Base-by-base conservation (phyloP, 2,329 filamentous ascomycete species). In the Calonectria hongkongensis region DNA sequence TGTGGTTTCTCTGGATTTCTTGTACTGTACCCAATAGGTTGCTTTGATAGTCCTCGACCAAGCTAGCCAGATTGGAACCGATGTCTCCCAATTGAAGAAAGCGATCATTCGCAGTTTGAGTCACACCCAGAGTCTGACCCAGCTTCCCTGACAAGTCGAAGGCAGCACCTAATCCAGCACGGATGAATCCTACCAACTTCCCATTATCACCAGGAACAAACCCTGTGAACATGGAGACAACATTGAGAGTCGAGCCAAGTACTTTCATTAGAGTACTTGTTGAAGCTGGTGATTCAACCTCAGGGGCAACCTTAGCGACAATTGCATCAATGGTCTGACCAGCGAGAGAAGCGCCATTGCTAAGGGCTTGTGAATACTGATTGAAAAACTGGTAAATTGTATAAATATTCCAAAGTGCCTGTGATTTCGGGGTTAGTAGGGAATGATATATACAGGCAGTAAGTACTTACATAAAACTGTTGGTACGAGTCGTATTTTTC, bases 321-420 rank as follows among this genome's bases (percentile, higher is more conserved):
- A 80, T 81, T 43, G 76, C 74, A 45, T 72, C 77, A 43, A 81
- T 72, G 8, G 79, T 81, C 48, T 79, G 74, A 1, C 77, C 73
- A 3, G 78, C 79, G 18, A 80, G 75, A 15, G 75, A 70, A n/a
- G 75, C 74, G 0, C 79, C 79, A 28, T 78, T 76, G 63, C 76
- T 76, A 8, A 80, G 72, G 10, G 79, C 79, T 18, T 75, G 69
- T 1, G 79, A 81, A 56, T 78, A 80, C 66, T 81, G 79, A 54
- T 79, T 81, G 75, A 81, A 81, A 70, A 79, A 81, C 39, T 81
- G 79, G 66, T 77, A 78, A 4, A 80, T 67, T 16, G 76, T 74
- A 66, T 81, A 79, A 18, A 80, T 81, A 73, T 80, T 81, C 79
- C 79, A 81, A 13, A 81, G 75, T 15, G 76, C 68, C 74, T 76